Evolutionary conservation across 345 rosid species (phyloP), one percentile per base, ranked within the genome.

Genomic region (Erodium maritimum): DNA sequence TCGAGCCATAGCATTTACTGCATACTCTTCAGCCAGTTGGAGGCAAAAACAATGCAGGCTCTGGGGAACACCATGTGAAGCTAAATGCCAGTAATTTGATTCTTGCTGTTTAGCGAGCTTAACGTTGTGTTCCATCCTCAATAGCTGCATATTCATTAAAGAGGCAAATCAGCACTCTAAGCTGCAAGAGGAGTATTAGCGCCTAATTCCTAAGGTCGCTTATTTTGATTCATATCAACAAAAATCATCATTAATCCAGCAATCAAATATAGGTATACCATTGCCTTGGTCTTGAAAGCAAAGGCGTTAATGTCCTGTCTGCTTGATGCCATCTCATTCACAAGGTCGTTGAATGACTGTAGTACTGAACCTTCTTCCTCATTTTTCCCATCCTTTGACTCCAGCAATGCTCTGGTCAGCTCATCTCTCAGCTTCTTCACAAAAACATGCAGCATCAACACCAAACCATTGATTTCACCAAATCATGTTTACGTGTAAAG

Each of bases 41-140:
- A 91, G 84, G 71, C 88, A 82, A 62, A 91, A 91, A 63, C 96
- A 91, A 71, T 91, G 88, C 14, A 84, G 65, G 75, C 91, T 74
- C 76, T 84, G 84, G 6, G 97, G 97, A 58, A 91, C 69, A 61
- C 95, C 94, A 33, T 75, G 91, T 57, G 97, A 86, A 42, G 96
- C 96, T 73, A 91, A 77, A 79, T 86, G 94, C 95, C 97, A 90
- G 71, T 81, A 83, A 25, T 85, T 68, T 45, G 77, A 77, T 77
- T 90, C 97, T 21, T 83, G 90, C 50, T 79, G 83, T 69, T 77
- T 83, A 0, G 93, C 93, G 53, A 80, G 77, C 67, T 83, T 85
- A 29, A 87, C 85, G 73, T 79, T 77, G 57, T 60, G 88, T 65
- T 90, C 87, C 97, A 90, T 79, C 72, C 68, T 80, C 63, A 67